Conservation (phyloP, 306 rosid genomes). For the Citrullus colocynthis region DNA sequence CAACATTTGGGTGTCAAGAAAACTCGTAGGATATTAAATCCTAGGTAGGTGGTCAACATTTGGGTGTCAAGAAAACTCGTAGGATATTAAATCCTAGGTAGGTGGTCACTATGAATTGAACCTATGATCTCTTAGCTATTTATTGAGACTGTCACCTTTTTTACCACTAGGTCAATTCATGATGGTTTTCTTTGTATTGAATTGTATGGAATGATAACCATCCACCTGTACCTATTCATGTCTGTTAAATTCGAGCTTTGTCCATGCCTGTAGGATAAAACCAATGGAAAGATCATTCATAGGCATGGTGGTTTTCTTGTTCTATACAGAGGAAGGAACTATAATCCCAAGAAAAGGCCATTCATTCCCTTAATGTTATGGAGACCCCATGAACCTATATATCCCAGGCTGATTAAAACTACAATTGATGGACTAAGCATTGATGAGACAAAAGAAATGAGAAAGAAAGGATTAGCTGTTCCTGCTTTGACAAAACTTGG, state of each 20-base stretch:
- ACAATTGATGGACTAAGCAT: slow-evolving; percentile 78
- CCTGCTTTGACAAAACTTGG: slow-evolving; percentile 83
- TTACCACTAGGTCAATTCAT: too few relatives aligned
- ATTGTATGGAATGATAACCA: neutral
- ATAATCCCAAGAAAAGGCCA: slow-evolving; percentile 58
- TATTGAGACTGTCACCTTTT: too few relatives aligned
- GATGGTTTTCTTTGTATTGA: neutral
- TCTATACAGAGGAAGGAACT: slow-evolving; percentile 82
- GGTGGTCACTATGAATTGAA: too few relatives aligned
- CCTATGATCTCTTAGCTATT: too few relatives aligned
- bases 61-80: too few relatives aligned
- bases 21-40: too few relatives aligned
- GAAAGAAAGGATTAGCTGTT: slow-evolving; percentile 71
- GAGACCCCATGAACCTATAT: slow-evolving; percentile 84
- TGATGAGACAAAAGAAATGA: slow-evolving; percentile 76
- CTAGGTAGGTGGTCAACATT: too few relatives aligned
- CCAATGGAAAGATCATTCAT: slow-evolving; percentile 69
- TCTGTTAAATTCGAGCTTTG: neutral
- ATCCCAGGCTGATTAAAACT: slow-evolving; percentile 80
- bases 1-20: too few relatives aligned
- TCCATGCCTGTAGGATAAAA: slow-evolving; percentile 58
- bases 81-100: too few relatives aligned
- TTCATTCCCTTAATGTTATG: slow-evolving; percentile 81
- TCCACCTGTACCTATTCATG: neutral
- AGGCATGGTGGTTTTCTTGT: slow-evolving; percentile 69